Conservation (phyloP, 148 eudicot genomes). For the Talinum fruticosum region DNA sequence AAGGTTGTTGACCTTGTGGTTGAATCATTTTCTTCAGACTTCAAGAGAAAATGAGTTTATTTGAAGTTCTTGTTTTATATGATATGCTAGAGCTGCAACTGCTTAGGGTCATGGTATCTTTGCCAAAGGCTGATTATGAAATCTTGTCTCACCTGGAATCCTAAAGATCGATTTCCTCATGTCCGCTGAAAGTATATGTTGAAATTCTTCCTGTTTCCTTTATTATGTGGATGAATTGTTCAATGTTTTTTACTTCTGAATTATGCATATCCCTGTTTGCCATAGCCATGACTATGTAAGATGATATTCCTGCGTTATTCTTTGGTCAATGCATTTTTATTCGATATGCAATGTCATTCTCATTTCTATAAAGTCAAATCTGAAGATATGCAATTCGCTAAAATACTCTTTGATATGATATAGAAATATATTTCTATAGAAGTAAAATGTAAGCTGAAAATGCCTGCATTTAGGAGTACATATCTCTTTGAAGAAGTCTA, state of each 20-base stretch:
- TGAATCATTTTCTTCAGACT: background rate
- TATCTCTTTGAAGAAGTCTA: slow-evolving; percentile 21
- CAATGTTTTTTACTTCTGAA: background rate
- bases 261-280: background rate
- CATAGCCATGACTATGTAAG: background rate
- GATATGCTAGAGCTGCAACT: background rate
- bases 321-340: background rate
- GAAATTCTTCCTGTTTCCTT: background rate
- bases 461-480: slow-evolving; percentile 4
- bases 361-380: slow-evolving; percentile 13
- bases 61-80: background rate
- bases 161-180: background rate
- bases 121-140: background rate
- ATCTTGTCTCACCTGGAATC: background rate
- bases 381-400: background rate
- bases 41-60: background rate
- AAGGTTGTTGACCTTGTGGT: slow-evolving; percentile 13
- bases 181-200: background rate
- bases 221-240: background rate
- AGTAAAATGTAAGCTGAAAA: background rate
- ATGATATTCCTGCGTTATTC: background rate
- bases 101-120: background rate
- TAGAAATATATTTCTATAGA: slow-evolving; percentile 5
- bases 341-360: background rate
- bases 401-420: background rate